phyloP scores from a whole-genome alignment of 2,329 filamentous ascomycete species.

The Chrysoporthe austroafricana region DNA sequence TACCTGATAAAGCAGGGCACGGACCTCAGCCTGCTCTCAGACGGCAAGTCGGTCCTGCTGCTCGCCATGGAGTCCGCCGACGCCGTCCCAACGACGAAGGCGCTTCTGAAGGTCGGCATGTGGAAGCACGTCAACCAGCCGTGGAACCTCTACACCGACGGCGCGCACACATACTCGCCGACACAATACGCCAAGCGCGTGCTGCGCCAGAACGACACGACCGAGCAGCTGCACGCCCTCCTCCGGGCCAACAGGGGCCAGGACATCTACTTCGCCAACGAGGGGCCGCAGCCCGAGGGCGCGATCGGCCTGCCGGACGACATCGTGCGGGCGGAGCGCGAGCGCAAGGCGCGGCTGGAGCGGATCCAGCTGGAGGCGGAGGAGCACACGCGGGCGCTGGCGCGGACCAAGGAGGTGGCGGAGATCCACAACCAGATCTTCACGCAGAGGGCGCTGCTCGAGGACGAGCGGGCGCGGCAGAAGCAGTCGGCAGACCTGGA shows the following conservation, averaged over 20 bases:
- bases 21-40: conserved; percentile 57
- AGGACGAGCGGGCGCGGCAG: conserved; percentile 54
- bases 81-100: conserved; percentile 57
- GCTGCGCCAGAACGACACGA: conserved; percentile 43
- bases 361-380: conserved; percentile 52
- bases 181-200: conserved; percentile 63
- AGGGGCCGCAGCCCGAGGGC: conserved; percentile 57
- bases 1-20: conserved; percentile 61
- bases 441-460: conserved; percentile 52
- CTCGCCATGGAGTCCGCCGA: conserved; percentile 63
- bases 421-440: conserved; percentile 55
- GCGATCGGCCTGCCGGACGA: conserved; percentile 56
- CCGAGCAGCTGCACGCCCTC: conserved; percentile 49
- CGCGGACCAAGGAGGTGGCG: conserved; percentile 56
- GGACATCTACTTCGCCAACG: conserved; percentile 59
- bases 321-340: conserved; percentile 53
- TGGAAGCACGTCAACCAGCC: conserved; percentile 68
- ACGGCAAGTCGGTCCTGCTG: conserved; percentile 62
- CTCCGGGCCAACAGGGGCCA: conserved; percentile 56
- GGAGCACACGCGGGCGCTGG: conserved; percentile 53
- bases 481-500: conserved; percentile 50
- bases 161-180: conserved; percentile 63
- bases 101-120: conserved; percentile 64
- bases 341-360: conserved; percentile 50
- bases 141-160: conserved; percentile 58